phyloP scores from a whole-genome alignment of 179 eudicot species.

The Beta corolliflora region DNA sequence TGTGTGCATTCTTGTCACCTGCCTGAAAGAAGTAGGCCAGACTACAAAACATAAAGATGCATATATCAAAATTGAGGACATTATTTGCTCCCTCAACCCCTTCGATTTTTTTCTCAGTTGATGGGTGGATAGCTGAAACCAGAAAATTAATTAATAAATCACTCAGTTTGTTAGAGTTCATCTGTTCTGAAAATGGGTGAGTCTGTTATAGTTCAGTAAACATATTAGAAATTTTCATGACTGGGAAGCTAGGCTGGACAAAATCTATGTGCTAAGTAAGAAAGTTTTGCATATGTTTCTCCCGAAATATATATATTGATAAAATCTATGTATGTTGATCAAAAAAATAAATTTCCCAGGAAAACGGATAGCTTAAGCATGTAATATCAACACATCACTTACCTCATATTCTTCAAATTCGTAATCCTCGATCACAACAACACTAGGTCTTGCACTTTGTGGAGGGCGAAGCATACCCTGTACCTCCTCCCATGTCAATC shows the following conservation, averaged over 20 bases:
- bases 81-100: background rate
- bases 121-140: background rate
- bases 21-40: background rate
- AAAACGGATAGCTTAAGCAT: background rate
- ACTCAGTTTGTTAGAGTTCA: background rate
- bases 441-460: slow-evolving; percentile 41
- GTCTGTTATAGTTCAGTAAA: background rate
- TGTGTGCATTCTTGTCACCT: background rate
- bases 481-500: slow-evolving; percentile 54
- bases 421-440: slow-evolving; percentile 49
- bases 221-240: background rate
- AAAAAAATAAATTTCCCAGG: no score
- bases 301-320: background rate
- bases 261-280: slow-evolving; percentile 1
- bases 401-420: slow-evolving; percentile 58
- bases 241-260: background rate
- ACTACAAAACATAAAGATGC: background rate
- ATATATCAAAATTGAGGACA: background rate
- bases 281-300: slow-evolving; percentile 5
- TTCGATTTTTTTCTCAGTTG: background rate
- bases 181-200: background rate
- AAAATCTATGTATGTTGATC: background rate
- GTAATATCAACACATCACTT: slow-evolving; percentile 23
- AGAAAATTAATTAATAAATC: background rate
- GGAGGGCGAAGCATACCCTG: slow-evolving; percentile 61